A percentile compares a stretch with the other conserved stretches of the same genome.
Conservation (phyloP, 2,329 filamentous ascomycete species). For the Trichoderma citrinoviride region DNA sequence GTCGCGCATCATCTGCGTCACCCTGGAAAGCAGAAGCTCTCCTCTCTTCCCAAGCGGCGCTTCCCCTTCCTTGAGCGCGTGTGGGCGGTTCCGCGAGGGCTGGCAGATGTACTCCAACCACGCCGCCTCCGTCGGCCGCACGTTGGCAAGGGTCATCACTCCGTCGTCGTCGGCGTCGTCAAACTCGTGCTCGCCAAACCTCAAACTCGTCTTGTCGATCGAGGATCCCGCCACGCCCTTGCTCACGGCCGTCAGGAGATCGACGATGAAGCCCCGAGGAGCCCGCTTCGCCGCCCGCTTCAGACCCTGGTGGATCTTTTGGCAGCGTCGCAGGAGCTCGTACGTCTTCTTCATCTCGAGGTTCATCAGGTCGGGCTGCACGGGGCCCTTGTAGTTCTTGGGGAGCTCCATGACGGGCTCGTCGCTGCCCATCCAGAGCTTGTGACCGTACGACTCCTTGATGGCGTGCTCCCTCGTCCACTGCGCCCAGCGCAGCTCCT, state of each 20-base stretch:
- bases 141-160: not conserved
- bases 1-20: constrained; percentile 28
- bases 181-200: constrained; percentile 25
- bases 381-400: constrained; percentile 28
- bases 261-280: constrained; percentile 25
- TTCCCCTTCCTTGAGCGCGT: not conserved
- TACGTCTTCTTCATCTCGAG: constrained; percentile 28
- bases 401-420: constrained; percentile 29
- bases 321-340: constrained; percentile 22
- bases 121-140: constrained; percentile 28
- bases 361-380: constrained; percentile 25
- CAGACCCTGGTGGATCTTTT: constrained; percentile 23
- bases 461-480: constrained; percentile 24
- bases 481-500: constrained; percentile 26
- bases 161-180: not conserved
- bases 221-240: constrained; percentile 20
- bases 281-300: constrained; percentile 23
- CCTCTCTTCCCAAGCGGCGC: constrained; percentile 10
- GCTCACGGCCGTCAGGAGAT: constrained; percentile 17
- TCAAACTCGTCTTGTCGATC: not conserved
- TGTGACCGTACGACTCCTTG: constrained; percentile 25
- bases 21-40: constrained; percentile 27
- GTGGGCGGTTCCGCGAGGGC: constrained; percentile 20
- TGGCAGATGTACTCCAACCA: constrained; percentile 29
- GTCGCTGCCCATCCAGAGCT: constrained; percentile 1